Conservation (phyloP, 1,139 yeast species). For the Dujonia santamariae region DNA sequence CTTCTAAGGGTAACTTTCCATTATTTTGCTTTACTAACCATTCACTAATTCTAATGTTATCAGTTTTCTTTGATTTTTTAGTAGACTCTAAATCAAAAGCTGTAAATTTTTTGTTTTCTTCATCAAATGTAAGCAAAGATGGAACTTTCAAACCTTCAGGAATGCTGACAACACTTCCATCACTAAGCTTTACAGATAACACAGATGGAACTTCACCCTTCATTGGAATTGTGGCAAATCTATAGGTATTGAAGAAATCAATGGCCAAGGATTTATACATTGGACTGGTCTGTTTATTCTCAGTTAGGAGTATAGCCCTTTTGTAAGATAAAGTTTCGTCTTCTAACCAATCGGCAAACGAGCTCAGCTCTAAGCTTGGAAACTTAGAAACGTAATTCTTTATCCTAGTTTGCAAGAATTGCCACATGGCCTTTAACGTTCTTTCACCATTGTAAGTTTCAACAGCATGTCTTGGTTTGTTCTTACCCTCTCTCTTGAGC, state of each 20-base stretch:
- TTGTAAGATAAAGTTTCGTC: conserved; percentile 13
- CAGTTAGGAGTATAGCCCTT: conserved; percentile 40
- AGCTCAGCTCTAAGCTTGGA: conserved; percentile 22
- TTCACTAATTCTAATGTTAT: conserved; percentile 29
- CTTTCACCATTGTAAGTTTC: conserved; percentile 75
- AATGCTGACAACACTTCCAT: conserved; percentile 20
- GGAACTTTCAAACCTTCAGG: conserved; percentile 23
- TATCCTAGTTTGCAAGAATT: conserved; percentile 57
- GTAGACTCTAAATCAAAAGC: conserved; percentile 17
- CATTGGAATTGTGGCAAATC: conserved; percentile 26
- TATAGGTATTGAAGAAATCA: conserved; percentile 51
- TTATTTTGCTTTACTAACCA: conserved; percentile 30
- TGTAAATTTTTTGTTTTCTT: conserved; percentile 9
- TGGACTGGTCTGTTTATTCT: conserved; percentile 51
- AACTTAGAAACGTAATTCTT: conserved; percentile 69
- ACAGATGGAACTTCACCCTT: conserved; percentile 3
- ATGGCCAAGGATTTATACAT: conserved; percentile 70
- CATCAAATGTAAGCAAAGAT: conserved; percentile 26
- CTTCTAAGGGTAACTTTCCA: conserved; percentile 33
- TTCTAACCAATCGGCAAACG: conserved; percentile 26
- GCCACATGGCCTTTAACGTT: conserved; percentile 54
- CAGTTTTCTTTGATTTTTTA: conserved; percentile 20
- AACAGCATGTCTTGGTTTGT: conserved; percentile 44
- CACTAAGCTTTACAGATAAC: conserved; percentile 11
- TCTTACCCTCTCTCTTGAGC: conserved; percentile 7